A percentile compares a stretch with the other conserved stretches of the same genome.
phyloP scores from a whole-genome alignment of 2,329 filamentous ascomycete species.

The Pseudogymnoascus pannorum region DNA sequence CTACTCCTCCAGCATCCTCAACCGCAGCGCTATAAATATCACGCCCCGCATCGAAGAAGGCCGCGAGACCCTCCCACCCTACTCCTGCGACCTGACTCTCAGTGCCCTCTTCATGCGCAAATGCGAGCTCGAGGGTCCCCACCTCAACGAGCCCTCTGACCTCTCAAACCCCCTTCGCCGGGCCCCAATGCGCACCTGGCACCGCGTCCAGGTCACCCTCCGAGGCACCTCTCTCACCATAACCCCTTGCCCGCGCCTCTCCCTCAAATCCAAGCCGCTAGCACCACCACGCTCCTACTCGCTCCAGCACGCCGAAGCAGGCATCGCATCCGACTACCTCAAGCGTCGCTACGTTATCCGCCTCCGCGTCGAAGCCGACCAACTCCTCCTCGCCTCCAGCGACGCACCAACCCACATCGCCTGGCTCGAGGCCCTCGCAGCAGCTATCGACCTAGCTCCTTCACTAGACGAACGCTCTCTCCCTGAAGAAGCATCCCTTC shows the following conservation, averaged over 20 bases:
- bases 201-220: constrained; percentile 52
- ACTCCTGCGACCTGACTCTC: constrained; percentile 48
- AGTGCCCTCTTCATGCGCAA: constrained; percentile 49
- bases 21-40: constrained; percentile 19
- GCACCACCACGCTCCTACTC: constrained; percentile 42
- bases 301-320: constrained; percentile 67
- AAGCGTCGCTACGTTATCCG: constrained; percentile 61
- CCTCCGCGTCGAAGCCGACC: constrained; percentile 65
- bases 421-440: constrained; percentile 62
- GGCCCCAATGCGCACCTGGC: constrained; percentile 54
- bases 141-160: background rate
- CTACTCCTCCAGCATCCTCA: background rate
- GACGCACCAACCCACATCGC: constrained; percentile 58
- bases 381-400: constrained; percentile 62
- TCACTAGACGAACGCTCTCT: constrained; percentile 64
- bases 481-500: constrained; percentile 54
- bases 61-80: constrained; percentile 45
- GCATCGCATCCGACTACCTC: constrained; percentile 46
- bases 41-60: constrained; percentile 32
- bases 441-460: constrained; percentile 64
- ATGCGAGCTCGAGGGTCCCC: background rate
- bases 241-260: background rate
- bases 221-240: constrained; percentile 59
- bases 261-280: background rate
- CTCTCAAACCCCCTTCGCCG: constrained; percentile 22